These are phyloP conservation scores for Globisporangium cederbergense DNA, from an alignment of 352 stramenopile species.

Conservation along the genomic window DNA sequence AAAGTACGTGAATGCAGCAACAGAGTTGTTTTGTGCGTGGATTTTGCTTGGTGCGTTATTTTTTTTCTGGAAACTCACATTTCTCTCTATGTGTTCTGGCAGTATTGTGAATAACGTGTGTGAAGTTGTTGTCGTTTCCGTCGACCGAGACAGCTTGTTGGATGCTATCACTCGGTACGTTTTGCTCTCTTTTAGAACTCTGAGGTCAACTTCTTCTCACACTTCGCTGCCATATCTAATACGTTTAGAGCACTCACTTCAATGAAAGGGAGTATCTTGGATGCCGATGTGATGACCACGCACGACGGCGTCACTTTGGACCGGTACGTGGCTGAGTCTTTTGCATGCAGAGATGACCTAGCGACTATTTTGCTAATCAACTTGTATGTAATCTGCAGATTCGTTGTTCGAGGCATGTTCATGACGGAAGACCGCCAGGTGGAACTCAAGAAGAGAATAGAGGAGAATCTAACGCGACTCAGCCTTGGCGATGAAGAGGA, in stretches of 20 bases:
- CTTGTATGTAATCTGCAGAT: conserved; percentile 27
- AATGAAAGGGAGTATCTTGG: conserved; percentile 85
- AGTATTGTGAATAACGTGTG: conserved; percentile 77
- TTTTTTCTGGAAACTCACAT: not conserved
- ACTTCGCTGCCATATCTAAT: not conserved
- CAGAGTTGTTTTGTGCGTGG: not conserved
- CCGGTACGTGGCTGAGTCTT: conserved; percentile 19
- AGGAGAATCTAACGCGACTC: conserved; percentile 69
- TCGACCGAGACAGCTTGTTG: conserved; percentile 74
- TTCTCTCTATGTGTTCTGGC: conserved; percentile 3
- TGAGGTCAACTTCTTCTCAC: not conserved
- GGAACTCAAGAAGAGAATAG: conserved; percentile 65
- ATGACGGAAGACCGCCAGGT: conserved; percentile 75
- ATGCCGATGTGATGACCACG: conserved; percentile 86
- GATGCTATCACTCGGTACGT: conserved; percentile 67
- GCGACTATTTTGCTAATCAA: not conserved
- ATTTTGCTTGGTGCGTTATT: not conserved
- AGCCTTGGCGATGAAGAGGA: conserved; percentile 47
- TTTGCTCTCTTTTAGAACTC: not conserved
- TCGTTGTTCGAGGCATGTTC: conserved; percentile 79
- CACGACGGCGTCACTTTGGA: conserved; percentile 74
- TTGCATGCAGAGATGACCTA: not conserved
- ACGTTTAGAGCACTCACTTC: conserved; percentile 50
- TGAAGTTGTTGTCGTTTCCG: conserved; percentile 79
- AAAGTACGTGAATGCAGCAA: conserved; percentile 42